Evolutionary conservation across 129 eudicot species (phyloP).

Genomic region (Escallonia rubra): DNA sequence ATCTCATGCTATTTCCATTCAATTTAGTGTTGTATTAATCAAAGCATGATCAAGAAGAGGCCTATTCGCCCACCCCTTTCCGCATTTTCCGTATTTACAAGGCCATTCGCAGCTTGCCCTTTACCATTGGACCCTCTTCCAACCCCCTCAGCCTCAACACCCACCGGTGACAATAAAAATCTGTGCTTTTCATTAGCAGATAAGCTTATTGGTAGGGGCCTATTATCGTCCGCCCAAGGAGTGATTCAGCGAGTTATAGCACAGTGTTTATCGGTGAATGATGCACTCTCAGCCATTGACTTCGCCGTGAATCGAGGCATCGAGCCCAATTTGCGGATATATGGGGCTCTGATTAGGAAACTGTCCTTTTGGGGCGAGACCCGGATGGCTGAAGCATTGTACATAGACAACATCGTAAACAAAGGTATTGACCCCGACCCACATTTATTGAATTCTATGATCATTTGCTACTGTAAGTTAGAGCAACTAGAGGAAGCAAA

Average conservation of each 20-base stretch:
- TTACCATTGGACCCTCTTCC: conserved; percentile 21
- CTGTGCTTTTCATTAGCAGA: conserved; percentile 45
- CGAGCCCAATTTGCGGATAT: conserved; percentile 29
- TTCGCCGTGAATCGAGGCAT: conserved; percentile 35
- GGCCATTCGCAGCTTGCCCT: conserved; percentile 29
- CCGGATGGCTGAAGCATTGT: conserved; percentile 34
- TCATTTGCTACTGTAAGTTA: conserved; percentile 46
- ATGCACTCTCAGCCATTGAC: conserved; percentile 36
- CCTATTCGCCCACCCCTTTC: neutral
- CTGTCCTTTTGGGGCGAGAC: conserved; percentile 45
- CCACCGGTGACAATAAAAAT: conserved; percentile 24
- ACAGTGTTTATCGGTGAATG: conserved; percentile 28
- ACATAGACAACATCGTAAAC: conserved; percentile 30
- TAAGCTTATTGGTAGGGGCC: conserved; percentile 33
- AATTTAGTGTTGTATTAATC: too few relatives aligned
- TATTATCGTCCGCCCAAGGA: conserved; percentile 37
- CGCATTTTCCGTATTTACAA: conserved; percentile 7
- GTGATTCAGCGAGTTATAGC: conserved; percentile 39
- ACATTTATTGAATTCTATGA: conserved; percentile 40
- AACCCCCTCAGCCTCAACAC: conserved; percentile 7
- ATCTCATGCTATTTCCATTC: too few relatives aligned
- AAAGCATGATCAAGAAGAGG: neutral
- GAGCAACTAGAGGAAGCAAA: conserved; percentile 48
- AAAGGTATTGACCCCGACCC: conserved; percentile 27
- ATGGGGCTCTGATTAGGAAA: conserved; percentile 29